These are phyloP conservation scores for Stygiomarasmius scandens DNA, from an alignment of 1,284 basidiomycete genomes.

Conservation along the genomic window DNA sequence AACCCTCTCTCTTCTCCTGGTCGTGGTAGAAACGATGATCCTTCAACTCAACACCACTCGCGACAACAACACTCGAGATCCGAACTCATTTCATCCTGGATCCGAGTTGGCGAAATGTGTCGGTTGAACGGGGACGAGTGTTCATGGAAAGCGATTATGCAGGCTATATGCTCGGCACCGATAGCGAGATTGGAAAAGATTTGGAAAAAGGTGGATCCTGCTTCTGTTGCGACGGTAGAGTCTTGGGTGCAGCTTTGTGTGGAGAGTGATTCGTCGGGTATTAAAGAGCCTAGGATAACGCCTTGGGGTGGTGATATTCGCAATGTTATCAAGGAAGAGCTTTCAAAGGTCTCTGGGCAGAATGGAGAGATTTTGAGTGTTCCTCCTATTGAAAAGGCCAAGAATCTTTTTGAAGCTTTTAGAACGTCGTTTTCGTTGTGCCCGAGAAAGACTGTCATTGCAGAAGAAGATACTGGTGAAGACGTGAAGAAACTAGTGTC, in stretches of 20 bases:
- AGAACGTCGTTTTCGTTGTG: conserved; percentile 55
- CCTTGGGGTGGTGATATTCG: conserved; percentile 69
- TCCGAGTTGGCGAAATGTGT: conserved; percentile 69
- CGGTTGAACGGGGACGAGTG: conserved; percentile 71
- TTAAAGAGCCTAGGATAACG: conserved; percentile 52
- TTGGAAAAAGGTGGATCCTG: conserved; percentile 71
- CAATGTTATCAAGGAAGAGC: conserved; percentile 40
- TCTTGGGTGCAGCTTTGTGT: conserved; percentile 59
- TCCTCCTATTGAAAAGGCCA: conserved; percentile 44
- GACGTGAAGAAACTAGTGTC: conserved; percentile 53
- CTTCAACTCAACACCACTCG: conserved; percentile 40
- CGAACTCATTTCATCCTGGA: conserved; percentile 73
- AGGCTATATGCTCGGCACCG: conserved; percentile 69
- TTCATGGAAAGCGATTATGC: conserved; percentile 71
- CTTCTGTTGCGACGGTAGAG: conserved; percentile 59
- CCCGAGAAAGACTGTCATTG: conserved; percentile 37
- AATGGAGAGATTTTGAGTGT: conserved; percentile 47
- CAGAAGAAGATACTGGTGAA: conserved; percentile 40
- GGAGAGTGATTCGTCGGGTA: conserved; percentile 33
- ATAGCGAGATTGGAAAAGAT: conserved; percentile 75
- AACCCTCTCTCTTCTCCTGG: conserved; percentile 3
- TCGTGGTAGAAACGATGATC: conserved; percentile 9
- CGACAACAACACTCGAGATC: conserved; percentile 61
- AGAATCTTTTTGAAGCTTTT: conserved; percentile 53
- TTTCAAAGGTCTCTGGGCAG: conserved; percentile 41